Conservation (phyloP, 2,329 filamentous ascomycete genomes). For the Venturia pyrina region DNA sequence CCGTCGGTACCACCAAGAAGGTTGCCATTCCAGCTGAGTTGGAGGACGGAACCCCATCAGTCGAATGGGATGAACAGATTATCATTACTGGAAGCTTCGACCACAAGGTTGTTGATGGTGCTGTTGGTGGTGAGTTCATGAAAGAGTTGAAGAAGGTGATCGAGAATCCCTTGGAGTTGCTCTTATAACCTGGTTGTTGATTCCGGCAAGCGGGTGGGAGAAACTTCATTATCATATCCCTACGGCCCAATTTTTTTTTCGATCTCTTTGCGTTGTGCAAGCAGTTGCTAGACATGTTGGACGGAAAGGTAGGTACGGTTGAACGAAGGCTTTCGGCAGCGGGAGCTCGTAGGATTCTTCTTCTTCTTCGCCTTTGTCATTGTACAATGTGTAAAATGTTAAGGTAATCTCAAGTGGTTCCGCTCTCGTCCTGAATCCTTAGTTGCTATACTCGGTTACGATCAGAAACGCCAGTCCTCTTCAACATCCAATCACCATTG, state of each 20-base stretch:
- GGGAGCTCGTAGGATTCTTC: not conserved
- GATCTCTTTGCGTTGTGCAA: not conserved
- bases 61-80: slow-evolving; percentile 97
- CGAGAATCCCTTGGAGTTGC: slow-evolving; percentile 91
- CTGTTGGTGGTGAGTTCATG: slow-evolving; percentile 94
- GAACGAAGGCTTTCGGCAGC: not conserved
- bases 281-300: not conserved
- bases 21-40: slow-evolving; percentile 73
- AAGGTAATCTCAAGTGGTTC: not conserved
- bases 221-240: not conserved
- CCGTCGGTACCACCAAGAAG: slow-evolving; percentile 91
- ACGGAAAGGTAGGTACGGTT: not conserved
- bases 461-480: not conserved
- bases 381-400: slow-evolving; percentile 2
- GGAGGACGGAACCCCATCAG: slow-evolving; percentile 62
- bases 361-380: not conserved
- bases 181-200: slow-evolving; percentile 51
- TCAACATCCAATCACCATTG: not conserved
- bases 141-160: slow-evolving; percentile 93
- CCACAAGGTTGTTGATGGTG: slow-evolving; percentile 97
- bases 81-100: slow-evolving; percentile 92
- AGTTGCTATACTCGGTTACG: too few relatives aligned
- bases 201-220: not conserved
- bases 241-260: not conserved
- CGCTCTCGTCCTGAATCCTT: not conserved